Base-by-base conservation (phyloP, 371 early-diverging fungal species). In the Haplosporangium sp. region DNA sequence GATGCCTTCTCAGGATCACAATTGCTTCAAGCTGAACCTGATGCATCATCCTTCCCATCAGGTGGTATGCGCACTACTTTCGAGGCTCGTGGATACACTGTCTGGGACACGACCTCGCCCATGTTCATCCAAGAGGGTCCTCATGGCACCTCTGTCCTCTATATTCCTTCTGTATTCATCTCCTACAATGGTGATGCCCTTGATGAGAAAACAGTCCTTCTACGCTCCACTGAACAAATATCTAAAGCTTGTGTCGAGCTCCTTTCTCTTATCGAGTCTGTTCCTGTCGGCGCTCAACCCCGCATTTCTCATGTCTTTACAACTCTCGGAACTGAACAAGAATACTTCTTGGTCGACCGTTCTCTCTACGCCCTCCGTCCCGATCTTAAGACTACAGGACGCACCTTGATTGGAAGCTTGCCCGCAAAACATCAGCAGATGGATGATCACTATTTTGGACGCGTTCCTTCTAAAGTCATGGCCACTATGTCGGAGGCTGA, bases 361-460 rank as follows among this genome's bases (percentile, higher is more conserved):
- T 87, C 87, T 19, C 86, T 98, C 67, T 97, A 96, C 87, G 85
- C 94, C 62, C 89, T 96, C 67, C 94, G 98, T 63, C 97, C 96
- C 61, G 99, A 99, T 86, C 89, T 99, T 61, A 97, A 97, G 93
- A 96, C 94, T 81, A 90, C 94, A 35, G 99, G 99, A 56, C 94
- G 99, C 76, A 96, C 98, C 48, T 86, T 99, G 60, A 74, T 99
- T 45, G 98, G 99, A 64, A 90, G 91, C 72, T 90, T 97, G 66
- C 98, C 98, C 50, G 96, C 99, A 58, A 95, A 96, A 86, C 98
- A 97, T 85, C 99, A 99, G 89, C 98, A 97, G 89, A 87, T 99
- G 69, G 98, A 98, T 78, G 98, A 99, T 87, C 98, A 99, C 86
- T 99, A 99, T 90, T 99, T 99, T 89, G 99, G 99, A 69, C 92